Evolutionary conservation across 2,329 filamentous ascomycete genomes (phyloP), one percentile per base, ranked within the genome.

Genomic region (Xylariaceae sp.): DNA sequence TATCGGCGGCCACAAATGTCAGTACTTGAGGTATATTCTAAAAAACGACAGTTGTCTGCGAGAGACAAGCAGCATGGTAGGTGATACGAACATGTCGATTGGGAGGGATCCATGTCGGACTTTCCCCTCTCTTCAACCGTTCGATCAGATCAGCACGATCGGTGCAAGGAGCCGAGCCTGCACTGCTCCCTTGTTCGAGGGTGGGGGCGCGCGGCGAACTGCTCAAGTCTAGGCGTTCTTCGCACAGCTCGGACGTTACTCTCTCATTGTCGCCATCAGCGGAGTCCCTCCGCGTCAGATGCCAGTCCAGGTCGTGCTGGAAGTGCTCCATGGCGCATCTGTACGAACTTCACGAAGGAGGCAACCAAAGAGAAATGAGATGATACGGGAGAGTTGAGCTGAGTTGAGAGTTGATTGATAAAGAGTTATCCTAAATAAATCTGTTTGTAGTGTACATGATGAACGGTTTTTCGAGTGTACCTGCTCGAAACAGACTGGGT

Each of bases 131-230:
- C 76, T 97, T 97, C 66, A 97, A 81, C 64, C 87, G 83, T 74
- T 92, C 84, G 59, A 97, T 97, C 67, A 96, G 78, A 73, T 92
- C 88, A 59, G 85, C 85, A 64, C 92, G 83, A 72, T 91, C 86
- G 15, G 79, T 80, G 42, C 77, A 78, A 10, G 75, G 63, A n/a
- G 64, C 67, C 7, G 67, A 45, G 18, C 44, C 51, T 8, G 67
- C 11, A 35, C 47, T 44, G 15, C 60, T 50, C 37, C 71, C 52
- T 23, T 71, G 65, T 30, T 73, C 72, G 4, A 74, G 74, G 1
- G 73, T 71, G 37, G 58, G 64, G 10, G 73, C 64, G 37, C 17
- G 56, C 10, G 65, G 30, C 56, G 76, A 77, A 53, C 73, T 78
- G 51, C 81, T 79, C 30, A 71, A 73, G 13, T 86, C 51, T 0